Conservation (phyloP, 495 filamentous ascomycete species). For the Neurospora sp. region DNA sequence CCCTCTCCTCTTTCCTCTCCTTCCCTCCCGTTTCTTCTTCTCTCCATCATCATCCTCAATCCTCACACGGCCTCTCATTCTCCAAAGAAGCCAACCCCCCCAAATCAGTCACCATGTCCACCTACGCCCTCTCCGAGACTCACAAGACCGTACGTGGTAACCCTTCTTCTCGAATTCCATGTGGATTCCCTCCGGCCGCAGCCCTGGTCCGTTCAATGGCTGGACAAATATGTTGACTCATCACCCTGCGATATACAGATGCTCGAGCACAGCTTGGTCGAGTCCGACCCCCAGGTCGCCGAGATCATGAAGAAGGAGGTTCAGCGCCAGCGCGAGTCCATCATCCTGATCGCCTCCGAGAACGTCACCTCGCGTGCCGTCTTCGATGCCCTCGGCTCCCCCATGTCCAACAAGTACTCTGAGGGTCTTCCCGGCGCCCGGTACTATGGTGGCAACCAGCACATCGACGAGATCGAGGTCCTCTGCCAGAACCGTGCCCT, state of each 20-base stretch:
- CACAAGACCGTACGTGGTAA: conserved; percentile 67
- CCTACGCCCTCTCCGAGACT: conserved; percentile 79
- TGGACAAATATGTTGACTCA: conserved; percentile 36
- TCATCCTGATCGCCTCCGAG: conserved; percentile 94
- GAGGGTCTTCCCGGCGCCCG: conserved; percentile 97
- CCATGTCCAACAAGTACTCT: conserved; percentile 98
- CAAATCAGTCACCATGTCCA: conserved; percentile 27
- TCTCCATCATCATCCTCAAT: background rate
- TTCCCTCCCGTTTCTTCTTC: background rate
- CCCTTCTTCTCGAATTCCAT: background rate
- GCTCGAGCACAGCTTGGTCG: conserved; percentile 77
- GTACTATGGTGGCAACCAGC: conserved; percentile 99
- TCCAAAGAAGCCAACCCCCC: background rate
- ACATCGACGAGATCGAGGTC: conserved; percentile 92
- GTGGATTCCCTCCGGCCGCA: background rate
- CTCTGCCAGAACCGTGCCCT: conserved; percentile 95
- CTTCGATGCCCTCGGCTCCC: conserved; percentile 80
- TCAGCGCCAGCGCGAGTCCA: conserved; percentile 93
- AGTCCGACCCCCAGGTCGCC: conserved; percentile 83
- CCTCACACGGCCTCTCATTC: background rate
- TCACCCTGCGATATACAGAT: conserved; percentile 44
- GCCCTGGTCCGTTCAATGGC: too few relatives aligned
- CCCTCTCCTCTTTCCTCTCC: conserved; percentile 6
- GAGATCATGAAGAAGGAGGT: conserved; percentile 95
- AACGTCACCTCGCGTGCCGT: conserved; percentile 85